phyloP scores from a whole-genome alignment of 345 rosid genomes.

The Eucalyptus curtisii region DNA sequence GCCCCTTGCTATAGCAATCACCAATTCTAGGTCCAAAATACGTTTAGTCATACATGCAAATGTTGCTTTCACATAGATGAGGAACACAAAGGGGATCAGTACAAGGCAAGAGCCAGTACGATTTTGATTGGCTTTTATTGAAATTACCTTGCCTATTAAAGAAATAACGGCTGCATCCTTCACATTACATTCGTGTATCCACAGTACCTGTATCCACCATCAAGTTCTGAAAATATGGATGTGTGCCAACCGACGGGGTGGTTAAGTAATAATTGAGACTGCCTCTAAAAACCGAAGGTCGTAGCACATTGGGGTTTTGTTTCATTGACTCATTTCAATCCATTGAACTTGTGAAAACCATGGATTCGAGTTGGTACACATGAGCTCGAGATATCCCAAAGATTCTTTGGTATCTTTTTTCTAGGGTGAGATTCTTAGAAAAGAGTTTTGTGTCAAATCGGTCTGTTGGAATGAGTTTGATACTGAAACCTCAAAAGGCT shows the following conservation, averaged over 20 bases:
- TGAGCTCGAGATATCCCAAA: not conserved
- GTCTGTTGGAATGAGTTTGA: not conserved
- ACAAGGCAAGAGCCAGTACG: not conserved
- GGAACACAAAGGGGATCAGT: not conserved
- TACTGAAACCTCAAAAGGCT: not conserved
- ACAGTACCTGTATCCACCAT: not conserved
- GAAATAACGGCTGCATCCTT: not conserved
- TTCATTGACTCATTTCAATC: not conserved
- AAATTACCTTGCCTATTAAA: not conserved
- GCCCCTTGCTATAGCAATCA: not conserved
- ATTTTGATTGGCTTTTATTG: not conserved
- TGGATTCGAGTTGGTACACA: not conserved
- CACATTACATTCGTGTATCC: not conserved
- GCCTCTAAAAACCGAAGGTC: not conserved
- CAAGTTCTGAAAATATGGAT: not conserved
- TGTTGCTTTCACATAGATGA: not conserved
- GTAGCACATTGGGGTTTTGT: not conserved
- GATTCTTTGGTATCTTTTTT: not conserved
- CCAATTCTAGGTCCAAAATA: not conserved
- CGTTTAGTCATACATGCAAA: not conserved
- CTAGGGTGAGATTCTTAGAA: not conserved
- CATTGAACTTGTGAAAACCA: not conserved
- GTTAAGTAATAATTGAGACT: not conserved
- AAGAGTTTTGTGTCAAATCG: not conserved
- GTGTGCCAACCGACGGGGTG: not conserved